A percentile compares a stretch with the other conserved stretches of the same genome.
These are phyloP conservation scores for Sextonia rubra DNA, from an alignment of 164 flowering plant genomes.

Conservation along the genomic window DNA sequence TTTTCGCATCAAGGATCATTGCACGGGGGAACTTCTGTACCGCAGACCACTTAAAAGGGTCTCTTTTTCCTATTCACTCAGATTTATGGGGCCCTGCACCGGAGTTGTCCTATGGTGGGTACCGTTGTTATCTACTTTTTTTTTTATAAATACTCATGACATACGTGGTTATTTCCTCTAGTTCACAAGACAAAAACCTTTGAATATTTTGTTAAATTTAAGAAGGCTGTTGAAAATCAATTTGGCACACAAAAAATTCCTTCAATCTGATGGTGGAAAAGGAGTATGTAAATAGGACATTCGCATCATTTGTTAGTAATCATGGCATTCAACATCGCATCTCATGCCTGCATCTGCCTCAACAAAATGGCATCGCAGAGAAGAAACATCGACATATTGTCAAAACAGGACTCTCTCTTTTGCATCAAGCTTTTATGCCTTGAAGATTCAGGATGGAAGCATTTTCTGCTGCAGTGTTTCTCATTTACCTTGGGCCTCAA, in stretches of 20 bases:
- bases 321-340: background rate
- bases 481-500: background rate
- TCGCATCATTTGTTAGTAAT: background rate
- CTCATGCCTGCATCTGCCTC: background rate
- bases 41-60: background rate
- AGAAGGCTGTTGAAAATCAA: too few relatives aligned
- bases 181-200: too few relatives aligned
- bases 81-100: background rate
- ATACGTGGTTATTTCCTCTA: too few relatives aligned
- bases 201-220: too few relatives aligned
- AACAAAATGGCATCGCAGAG: too few relatives aligned
- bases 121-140: background rate
- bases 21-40: background rate
- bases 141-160: too few relatives aligned
- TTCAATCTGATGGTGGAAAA: too few relatives aligned
- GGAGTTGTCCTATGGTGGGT: background rate
- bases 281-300: background rate
- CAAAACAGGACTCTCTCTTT: too few relatives aligned
- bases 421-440: too few relatives aligned
- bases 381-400: too few relatives aligned
- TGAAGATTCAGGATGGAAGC: too few relatives aligned
- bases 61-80: background rate
- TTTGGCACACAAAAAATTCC: too few relatives aligned
- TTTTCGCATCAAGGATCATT: slow-evolving; percentile 1
- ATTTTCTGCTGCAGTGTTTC: background rate